Conservation (phyloP, 2,329 filamentous ascomycete genomes). For the Stagonosporopsis chrysanthemi region DNA sequence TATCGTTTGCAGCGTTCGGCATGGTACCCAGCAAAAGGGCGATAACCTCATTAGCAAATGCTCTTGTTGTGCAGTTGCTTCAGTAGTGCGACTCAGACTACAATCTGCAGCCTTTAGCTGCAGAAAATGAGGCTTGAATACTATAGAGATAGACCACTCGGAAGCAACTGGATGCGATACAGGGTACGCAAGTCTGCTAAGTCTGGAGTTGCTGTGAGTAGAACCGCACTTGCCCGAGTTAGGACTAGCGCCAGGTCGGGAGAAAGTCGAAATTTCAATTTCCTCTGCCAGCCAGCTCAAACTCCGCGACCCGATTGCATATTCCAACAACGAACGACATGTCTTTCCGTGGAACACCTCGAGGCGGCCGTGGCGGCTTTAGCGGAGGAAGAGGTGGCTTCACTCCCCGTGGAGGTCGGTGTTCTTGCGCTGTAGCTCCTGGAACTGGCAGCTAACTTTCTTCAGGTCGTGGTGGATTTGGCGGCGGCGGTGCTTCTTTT, state of each 20-base stretch:
- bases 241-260: not conserved
- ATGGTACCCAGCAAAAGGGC: not conserved
- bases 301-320: conserved; percentile 39
- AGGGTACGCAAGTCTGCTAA: not conserved
- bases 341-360: conserved; percentile 65
- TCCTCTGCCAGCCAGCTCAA: conserved; percentile 32
- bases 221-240: not conserved
- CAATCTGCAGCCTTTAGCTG: not conserved
- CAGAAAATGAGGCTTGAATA: not conserved
- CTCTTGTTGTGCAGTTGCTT: not conserved
- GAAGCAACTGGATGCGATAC: not conserved
- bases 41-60: not conserved
- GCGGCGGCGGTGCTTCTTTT: conserved; percentile 44
- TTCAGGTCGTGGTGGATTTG: conserved; percentile 50
- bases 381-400: conserved; percentile 61
- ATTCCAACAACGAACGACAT: conserved; percentile 54
- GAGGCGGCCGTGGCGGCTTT: conserved; percentile 52
- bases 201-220: not conserved
- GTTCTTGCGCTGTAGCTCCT: conserved; percentile 25
- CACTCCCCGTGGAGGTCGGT: conserved; percentile 58
- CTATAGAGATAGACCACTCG: not conserved
- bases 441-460: conserved; percentile 40
- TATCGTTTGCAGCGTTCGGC: not conserved
- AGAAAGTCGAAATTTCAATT: not conserved
- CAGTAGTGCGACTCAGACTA: not conserved